A percentile compares a stretch with the other conserved stretches of the same genome.
These are phyloP conservation scores for Ophiostoma ulmi DNA, from an alignment of 2,329 filamentous ascomycete genomes.

Conservation along the genomic window DNA sequence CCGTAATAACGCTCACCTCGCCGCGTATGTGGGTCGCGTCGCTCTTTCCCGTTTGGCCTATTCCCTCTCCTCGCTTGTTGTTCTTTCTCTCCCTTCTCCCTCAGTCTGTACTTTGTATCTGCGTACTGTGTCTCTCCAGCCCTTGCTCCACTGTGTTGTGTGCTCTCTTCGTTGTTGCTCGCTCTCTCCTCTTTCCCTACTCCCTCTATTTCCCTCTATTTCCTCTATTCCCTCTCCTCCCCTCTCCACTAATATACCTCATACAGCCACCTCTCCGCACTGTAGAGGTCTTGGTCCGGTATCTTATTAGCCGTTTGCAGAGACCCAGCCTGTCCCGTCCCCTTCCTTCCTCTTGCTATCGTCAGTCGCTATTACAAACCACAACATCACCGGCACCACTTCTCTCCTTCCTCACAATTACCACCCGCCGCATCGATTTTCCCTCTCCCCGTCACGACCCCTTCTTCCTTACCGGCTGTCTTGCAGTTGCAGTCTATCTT, in stretches of 20 bases:
- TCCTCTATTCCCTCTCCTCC: not conserved
- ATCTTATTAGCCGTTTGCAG: slow-evolving; percentile 12
- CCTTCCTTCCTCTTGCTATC: slow-evolving; percentile 9
- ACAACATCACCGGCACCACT: not conserved
- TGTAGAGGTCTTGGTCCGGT: not conserved
- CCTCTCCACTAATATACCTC: not conserved
- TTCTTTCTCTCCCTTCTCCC: slow-evolving; percentile 8
- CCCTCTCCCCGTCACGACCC: not conserved
- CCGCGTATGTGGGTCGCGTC: slow-evolving; percentile 17
- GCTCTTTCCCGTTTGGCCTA: not conserved
- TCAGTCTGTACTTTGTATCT: not conserved
- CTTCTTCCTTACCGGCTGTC: not conserved
- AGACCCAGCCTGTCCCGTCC: not conserved
- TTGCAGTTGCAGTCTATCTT: not conserved
- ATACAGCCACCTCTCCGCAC: not conserved
- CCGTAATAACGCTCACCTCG: slow-evolving; percentile 17
- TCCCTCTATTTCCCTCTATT: not conserved
- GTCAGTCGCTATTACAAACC: slow-evolving; percentile 9
- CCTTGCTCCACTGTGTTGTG: slow-evolving; percentile 1
- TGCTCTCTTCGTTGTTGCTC: slow-evolving; percentile 12
- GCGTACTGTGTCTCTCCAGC: slow-evolving; percentile 8
- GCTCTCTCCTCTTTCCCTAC: slow-evolving; percentile 5
- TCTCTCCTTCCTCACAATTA: not conserved
- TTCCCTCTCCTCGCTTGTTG: slow-evolving; percentile 6
- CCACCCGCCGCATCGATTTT: not conserved